Percentiles rank a stretch among this genome's conserved stretches.
Conservation (phyloP, 2,329 filamentous ascomycete genomes). For the Pestalotiopsis fici region DNA sequence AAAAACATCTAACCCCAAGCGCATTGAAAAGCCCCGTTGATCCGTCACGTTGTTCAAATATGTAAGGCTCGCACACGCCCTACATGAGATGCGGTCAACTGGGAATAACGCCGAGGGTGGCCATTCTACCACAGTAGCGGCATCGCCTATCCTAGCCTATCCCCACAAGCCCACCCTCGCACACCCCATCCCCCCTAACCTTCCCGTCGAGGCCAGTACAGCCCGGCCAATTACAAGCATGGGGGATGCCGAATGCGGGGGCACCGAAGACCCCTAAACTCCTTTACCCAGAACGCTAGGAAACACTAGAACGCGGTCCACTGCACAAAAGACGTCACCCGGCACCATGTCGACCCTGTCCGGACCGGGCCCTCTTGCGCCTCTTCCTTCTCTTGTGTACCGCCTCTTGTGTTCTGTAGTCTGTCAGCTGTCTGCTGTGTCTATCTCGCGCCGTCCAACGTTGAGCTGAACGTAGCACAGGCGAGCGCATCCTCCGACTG, state of each 20-base stretch:
- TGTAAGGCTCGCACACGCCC: background rate
- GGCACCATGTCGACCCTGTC: background rate
- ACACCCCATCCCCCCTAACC: background rate
- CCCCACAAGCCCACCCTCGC: background rate
- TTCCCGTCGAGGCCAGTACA: background rate
- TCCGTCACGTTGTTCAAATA: background rate
- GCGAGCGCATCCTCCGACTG: background rate
- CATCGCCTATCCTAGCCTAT: background rate
- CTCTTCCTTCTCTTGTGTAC: background rate
- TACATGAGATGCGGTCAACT: background rate
- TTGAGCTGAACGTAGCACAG: background rate
- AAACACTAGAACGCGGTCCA: background rate
- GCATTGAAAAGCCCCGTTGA: background rate
- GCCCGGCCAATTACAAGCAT: background rate
- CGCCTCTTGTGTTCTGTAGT: background rate
- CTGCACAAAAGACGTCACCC: background rate
- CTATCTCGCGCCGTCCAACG: background rate
- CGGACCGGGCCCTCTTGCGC: background rate
- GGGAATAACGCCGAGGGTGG: background rate
- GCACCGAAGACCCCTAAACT: background rate
- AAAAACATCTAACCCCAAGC: background rate
- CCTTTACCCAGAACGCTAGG: background rate
- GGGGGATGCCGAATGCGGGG: background rate
- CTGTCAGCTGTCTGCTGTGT: background rate
- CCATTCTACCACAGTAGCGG: background rate